A percentile compares a stretch with the other conserved stretches of the same genome.
These are phyloP conservation scores for Allodekkera sacchari DNA, from an alignment of 805 yeast species.

Conservation along the genomic window DNA sequence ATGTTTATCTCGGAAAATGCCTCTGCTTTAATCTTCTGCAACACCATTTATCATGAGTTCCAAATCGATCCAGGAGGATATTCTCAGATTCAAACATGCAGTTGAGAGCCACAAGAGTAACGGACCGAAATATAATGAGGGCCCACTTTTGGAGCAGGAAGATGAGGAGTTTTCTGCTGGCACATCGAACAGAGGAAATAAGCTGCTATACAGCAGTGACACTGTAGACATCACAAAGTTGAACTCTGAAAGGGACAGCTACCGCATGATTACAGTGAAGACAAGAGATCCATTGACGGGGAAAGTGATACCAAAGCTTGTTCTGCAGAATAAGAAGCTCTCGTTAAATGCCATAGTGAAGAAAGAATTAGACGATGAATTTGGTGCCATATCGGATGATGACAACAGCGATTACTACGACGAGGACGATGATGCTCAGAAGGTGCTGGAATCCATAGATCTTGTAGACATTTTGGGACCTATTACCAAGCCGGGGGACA, in stretches of 20 bases:
- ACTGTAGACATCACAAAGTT: constrained; percentile 17
- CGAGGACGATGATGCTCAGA: constrained; percentile 24
- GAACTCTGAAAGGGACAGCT: constrained; percentile 15
- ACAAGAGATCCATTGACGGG: constrained; percentile 10
- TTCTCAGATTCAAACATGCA: constrained; percentile 17
- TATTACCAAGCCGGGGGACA: constrained; percentile 70
- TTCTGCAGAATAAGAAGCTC: constrained; percentile 17
- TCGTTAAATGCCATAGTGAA: constrained; percentile 18
- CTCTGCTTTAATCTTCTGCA: neutral
- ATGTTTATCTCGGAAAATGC: too few species aligned
- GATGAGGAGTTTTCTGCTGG: constrained; percentile 10
- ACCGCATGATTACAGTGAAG: constrained; percentile 13
- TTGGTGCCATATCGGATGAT: constrained; percentile 5
- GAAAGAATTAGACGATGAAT: constrained; percentile 16
- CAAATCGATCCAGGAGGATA: constrained; percentile 14
- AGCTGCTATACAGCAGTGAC: constrained; percentile 18
- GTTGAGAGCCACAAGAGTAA: constrained; percentile 8
- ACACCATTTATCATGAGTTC: constrained; percentile 2
- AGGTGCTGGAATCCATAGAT: constrained; percentile 41
- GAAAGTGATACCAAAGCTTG: constrained; percentile 15
- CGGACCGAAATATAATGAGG: constrained; percentile 4
- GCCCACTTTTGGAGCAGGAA: constrained; percentile 5
- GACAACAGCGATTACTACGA: constrained; percentile 13
- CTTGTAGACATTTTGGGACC: constrained; percentile 64
- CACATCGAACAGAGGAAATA: constrained; percentile 25